These are phyloP conservation scores for Podochytrium sp. DNA, from an alignment of 192 early-diverging fungal species.

Conservation along the genomic window DNA sequence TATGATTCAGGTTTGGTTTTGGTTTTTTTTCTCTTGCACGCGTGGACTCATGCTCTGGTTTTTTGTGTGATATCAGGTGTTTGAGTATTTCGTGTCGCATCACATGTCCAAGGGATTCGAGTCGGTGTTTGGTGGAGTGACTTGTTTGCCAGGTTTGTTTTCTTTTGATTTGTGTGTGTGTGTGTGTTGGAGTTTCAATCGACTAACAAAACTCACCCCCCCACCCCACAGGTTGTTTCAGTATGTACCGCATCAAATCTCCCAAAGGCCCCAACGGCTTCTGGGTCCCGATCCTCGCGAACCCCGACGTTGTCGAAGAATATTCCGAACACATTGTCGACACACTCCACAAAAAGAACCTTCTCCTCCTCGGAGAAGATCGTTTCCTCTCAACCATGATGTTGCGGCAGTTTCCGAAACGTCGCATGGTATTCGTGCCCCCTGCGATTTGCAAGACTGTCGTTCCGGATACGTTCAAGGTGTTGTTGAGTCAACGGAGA, in stretches of 20 bases:
- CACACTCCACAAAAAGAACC: conserved; percentile 90
- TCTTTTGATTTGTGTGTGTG: conserved; percentile 47
- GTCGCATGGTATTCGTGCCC: conserved; percentile 90
- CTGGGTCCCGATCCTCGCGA: conserved; percentile 81
- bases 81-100: conserved; percentile 98
- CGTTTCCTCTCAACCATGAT: conserved; percentile 95
- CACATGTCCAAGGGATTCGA: conserved; percentile 97
- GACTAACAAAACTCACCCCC: conserved; percentile 34
- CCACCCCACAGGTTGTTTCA: conserved; percentile 95
- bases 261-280: conserved; percentile 44
- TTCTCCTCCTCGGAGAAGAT: conserved; percentile 91
- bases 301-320: conserved; percentile 79
- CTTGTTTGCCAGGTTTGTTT: conserved; percentile 96
- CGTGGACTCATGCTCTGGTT: not conserved
- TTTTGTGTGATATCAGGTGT: conserved; percentile 56
- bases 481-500: conserved; percentile 85
- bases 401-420: conserved; percentile 90
- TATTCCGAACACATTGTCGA: conserved; percentile 62
- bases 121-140: conserved; percentile 96
- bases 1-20: conserved; percentile 73
- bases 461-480: conserved; percentile 85
- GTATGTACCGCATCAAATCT: conserved; percentile 93
- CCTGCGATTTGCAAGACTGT: conserved; percentile 91
- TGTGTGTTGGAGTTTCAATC: not conserved
- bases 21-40: not conserved